A percentile compares a stretch with the other conserved stretches of the same genome.
These are phyloP conservation scores for Aquilaria agallochum DNA, from an alignment of 441 rosid genomes.

Conservation along the genomic window DNA sequence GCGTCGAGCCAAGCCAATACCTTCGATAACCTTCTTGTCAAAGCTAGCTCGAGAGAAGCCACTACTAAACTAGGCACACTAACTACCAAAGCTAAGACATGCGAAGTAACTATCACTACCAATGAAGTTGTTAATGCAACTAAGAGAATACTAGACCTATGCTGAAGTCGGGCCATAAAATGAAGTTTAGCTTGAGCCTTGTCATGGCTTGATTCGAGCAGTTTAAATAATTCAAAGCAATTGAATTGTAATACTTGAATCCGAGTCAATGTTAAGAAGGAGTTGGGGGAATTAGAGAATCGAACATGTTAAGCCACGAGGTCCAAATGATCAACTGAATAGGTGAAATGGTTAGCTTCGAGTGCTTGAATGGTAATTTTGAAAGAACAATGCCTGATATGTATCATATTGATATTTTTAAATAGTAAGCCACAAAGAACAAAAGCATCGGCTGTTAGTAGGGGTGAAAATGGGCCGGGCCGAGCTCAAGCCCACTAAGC, in stretches of 20 bases:
- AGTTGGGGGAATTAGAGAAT: conserved; percentile 25
- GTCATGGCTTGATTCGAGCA: conserved; percentile 49
- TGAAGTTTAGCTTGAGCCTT: conserved; percentile 42
- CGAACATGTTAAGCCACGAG: conserved; percentile 15
- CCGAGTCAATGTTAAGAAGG: conserved; percentile 27
- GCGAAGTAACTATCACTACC: conserved; percentile 50
- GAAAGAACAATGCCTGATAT: conserved; percentile 30
- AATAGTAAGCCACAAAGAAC: conserved; percentile 45
- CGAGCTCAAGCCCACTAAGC: no score
- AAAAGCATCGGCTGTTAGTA: conserved; percentile 53
- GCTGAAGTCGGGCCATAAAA: conserved; percentile 29
- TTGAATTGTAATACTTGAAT: conserved; percentile 32
- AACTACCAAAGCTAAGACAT: conserved; percentile 61
- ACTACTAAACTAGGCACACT: conserved; percentile 46
- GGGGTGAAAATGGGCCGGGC: no score
- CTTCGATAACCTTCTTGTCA: conserved; percentile 30
- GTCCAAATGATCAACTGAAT: not conserved
- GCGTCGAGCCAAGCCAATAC: conserved; percentile 43
- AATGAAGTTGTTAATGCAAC: conserved; percentile 61
- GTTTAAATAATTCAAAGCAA: conserved; percentile 40
- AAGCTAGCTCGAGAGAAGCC: conserved; percentile 33
- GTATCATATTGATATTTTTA: conserved; percentile 43
- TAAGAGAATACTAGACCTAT: conserved; percentile 51
- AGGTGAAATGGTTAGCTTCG: not conserved
- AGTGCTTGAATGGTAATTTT: conserved; percentile 22